Evolutionary conservation across 352 stramenopile species (phyloP).

Genomic region (Phytophthora sojae): DNA sequence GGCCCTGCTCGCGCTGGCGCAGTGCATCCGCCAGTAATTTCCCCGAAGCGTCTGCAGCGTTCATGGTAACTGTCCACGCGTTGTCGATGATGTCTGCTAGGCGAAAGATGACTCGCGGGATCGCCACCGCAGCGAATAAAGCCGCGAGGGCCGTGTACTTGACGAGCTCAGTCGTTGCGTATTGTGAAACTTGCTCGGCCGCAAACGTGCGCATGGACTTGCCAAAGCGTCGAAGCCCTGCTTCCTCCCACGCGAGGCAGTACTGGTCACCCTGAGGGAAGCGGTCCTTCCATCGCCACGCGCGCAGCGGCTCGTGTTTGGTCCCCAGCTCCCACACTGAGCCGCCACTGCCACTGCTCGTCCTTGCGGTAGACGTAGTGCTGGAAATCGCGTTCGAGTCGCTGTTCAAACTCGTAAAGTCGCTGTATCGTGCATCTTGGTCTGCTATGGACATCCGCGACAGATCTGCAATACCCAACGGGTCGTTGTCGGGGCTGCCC

Average conservation of each 20-base stretch:
- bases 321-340: constrained; percentile 42
- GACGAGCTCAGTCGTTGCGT: constrained; percentile 78
- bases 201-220: constrained; percentile 86
- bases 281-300: constrained; percentile 87
- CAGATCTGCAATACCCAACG: constrained; percentile 48
- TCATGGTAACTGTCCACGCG: constrained; percentile 87
- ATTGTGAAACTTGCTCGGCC: constrained; percentile 67
- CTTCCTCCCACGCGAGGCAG: constrained; percentile 82
- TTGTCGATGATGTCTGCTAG: constrained; percentile 87
- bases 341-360: constrained; percentile 12
- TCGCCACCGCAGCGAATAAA: constrained; percentile 76
- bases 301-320: constrained; percentile 52
- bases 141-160: constrained; percentile 78
- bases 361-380: constrained; percentile 8
- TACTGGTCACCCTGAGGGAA: constrained; percentile 87
- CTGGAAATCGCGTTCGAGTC: constrained; percentile 47
- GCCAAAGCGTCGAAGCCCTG: constrained; percentile 71
- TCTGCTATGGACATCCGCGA: constrained; percentile 38
- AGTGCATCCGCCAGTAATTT: constrained; percentile 80
- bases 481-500: constrained; percentile 48
- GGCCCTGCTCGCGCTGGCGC: constrained; percentile 67
- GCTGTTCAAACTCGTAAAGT: constrained; percentile 44
- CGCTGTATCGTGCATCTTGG: constrained; percentile 35
- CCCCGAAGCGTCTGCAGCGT: constrained; percentile 70
- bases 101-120: constrained; percentile 76